Evolutionary conservation across 2,329 filamentous ascomycete genomes (phyloP).

Genomic region (Talaromyces marneffei): DNA sequence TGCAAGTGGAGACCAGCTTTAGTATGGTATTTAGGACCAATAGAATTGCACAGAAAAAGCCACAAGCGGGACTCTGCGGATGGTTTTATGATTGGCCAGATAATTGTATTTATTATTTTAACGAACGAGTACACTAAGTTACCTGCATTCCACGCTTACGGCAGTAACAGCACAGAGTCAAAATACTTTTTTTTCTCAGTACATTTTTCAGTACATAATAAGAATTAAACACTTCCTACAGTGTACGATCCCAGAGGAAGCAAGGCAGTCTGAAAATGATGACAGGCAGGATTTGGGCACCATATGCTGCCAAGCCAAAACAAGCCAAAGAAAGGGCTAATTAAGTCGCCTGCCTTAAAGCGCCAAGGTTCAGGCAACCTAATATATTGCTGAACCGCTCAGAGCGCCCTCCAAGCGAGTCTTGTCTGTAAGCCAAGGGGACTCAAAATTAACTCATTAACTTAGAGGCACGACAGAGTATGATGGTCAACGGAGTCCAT

Average conservation of each 20-base stretch:
- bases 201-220: background rate
- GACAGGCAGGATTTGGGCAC: background rate
- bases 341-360: background rate
- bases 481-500: background rate
- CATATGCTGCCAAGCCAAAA: background rate
- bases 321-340: background rate
- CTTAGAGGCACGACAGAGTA: no score
- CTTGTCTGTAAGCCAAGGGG: background rate
- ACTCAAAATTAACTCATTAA: background rate
- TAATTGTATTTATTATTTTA: no score
- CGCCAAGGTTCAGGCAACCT: background rate
- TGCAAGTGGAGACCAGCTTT: background rate
- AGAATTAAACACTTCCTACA: background rate
- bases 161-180: no score
- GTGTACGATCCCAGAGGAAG: background rate
- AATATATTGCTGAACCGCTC: background rate
- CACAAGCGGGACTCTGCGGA: background rate
- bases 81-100: background rate
- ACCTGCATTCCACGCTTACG: no score
- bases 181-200: no score
- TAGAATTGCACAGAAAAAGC: background rate
- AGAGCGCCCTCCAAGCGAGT: conserved; percentile 8
- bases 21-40: background rate
- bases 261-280: background rate
- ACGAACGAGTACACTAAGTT: no score